phyloP scores from a whole-genome alignment of 371 early-diverging fungal genomes.

The Sporodiniella umbellata region DNA sequence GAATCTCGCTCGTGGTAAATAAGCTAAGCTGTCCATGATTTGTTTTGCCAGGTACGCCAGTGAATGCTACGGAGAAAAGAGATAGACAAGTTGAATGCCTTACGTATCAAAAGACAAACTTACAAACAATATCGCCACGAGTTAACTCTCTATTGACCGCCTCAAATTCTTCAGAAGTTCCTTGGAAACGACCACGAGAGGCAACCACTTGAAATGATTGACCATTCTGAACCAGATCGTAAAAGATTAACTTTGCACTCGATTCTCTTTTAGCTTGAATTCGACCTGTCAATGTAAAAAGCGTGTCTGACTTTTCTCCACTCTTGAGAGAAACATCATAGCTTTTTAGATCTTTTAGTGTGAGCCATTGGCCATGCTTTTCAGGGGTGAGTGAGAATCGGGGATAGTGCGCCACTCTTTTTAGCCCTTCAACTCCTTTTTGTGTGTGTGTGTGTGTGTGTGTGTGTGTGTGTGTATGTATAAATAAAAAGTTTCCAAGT shows the following conservation, averaged over 20 bases:
- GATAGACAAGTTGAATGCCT: too few species aligned
- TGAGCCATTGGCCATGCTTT: slow-evolving; percentile 27
- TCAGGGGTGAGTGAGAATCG: slow-evolving; percentile 26
- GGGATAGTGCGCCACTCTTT: too few species aligned
- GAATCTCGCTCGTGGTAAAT: slow-evolving; percentile 53
- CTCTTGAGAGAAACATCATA: slow-evolving; percentile 15
- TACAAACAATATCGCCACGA: slow-evolving; percentile 70
- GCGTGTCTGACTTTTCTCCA: slow-evolving; percentile 38
- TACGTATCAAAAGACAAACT: slow-evolving; percentile 7
- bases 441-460: too few species aligned
- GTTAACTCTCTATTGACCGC: slow-evolving; percentile 38
- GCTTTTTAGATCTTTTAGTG: slow-evolving; percentile 22
- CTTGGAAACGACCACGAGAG: slow-evolving; percentile 46
- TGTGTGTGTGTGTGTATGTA: too few species aligned
- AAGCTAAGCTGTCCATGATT: slow-evolving; percentile 83
- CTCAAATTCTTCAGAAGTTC: slow-evolving; percentile 43
- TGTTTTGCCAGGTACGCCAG: slow-evolving; percentile 78
- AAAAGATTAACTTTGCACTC: slow-evolving; percentile 71
- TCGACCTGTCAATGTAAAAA: slow-evolving; percentile 58
- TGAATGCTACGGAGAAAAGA: too few species aligned
- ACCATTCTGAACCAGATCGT: slow-evolving; percentile 66
- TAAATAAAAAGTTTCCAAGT: too few species aligned
- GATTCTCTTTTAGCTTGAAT: slow-evolving; percentile 66
- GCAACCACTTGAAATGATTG: slow-evolving; percentile 66
- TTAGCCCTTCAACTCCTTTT: too few species aligned